phyloP scores from a whole-genome alignment of 768 basidiomycete species.

The Rhizopogon rudus region DNA sequence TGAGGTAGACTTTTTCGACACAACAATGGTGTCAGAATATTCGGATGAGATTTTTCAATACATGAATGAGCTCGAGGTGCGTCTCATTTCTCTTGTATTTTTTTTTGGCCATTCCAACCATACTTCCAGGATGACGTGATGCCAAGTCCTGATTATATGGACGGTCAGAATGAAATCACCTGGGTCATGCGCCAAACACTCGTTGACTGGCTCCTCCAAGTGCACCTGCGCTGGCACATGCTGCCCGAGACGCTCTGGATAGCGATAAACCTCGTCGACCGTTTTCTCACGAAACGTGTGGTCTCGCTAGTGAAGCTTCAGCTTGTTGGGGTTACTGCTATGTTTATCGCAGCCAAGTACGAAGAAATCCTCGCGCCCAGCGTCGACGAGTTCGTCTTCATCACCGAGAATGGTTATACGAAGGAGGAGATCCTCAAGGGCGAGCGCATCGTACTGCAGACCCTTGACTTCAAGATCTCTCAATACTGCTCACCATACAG shows the following conservation, averaged over 20 bases:
- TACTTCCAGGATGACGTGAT: conserved; percentile 67
- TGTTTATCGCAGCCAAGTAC: conserved; percentile 99
- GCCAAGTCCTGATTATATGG: conserved; percentile 94
- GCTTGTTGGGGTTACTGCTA: conserved; percentile 96
- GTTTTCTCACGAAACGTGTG: conserved; percentile 84
- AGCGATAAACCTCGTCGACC: conserved; percentile 93
- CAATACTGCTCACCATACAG: conserved; percentile 99
- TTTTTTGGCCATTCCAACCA: conserved; percentile 15
- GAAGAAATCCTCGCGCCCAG: conserved; percentile 98
- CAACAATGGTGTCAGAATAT: conserved; percentile 98
- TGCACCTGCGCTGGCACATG: conserved; percentile 98
- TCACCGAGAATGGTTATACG: conserved; percentile 93
- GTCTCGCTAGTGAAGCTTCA: conserved; percentile 89
- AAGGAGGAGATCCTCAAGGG: conserved; percentile 98
- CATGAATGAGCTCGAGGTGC: conserved; percentile 90
- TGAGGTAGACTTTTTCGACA: conserved; percentile 66
- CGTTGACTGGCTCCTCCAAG: conserved; percentile 97
- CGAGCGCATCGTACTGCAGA: conserved; percentile 93
- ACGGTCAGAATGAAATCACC: conserved; percentile 83
- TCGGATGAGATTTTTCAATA: conserved; percentile 97
- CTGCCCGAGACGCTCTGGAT: conserved; percentile 99
- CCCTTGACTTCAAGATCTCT: conserved; percentile 91
- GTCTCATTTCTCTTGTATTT: conserved; percentile 15
- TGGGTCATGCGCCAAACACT: conserved; percentile 96
- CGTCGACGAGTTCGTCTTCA: conserved; percentile 97